Conservation (phyloP, 257 asterid genomes). For the Solanum pennellii region DNA sequence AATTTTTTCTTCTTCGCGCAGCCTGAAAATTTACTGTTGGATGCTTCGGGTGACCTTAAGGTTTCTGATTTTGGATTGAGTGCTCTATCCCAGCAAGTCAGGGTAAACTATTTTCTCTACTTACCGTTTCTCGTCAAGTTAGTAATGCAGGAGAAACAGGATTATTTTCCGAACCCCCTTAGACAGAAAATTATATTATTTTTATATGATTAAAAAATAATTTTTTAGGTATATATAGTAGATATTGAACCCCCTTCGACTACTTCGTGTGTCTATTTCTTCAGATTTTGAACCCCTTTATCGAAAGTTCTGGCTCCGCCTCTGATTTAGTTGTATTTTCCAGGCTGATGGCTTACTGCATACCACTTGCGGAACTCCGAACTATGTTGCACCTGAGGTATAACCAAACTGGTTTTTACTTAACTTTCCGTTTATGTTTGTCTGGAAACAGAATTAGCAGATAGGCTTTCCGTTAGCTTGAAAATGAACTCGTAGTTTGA, state of each 20-base stretch:
- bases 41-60: slow-evolving; percentile 74
- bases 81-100: slow-evolving; percentile 91
- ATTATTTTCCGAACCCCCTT: not conserved
- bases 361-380: slow-evolving; percentile 95
- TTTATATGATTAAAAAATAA: too few relatives aligned
- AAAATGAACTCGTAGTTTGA: not conserved
- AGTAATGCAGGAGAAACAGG: not conserved
- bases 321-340: not conserved
- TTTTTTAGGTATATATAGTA: too few relatives aligned
- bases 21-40: slow-evolving; percentile 84
- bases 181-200: too few relatives aligned
- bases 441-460: not conserved
- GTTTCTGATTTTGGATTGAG: slow-evolving; percentile 93
- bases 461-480: not conserved
- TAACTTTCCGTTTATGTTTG: not conserved
- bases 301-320: too few relatives aligned
- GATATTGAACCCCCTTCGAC: too few relatives aligned
- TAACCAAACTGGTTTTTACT: not conserved
- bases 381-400: slow-evolving; percentile 98
- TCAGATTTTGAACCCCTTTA: too few relatives aligned
- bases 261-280: too few relatives aligned
- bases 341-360: slow-evolving; percentile 96
- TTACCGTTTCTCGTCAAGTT: not conserved
- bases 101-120: slow-evolving; percentile 34
- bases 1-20: slow-evolving; percentile 9